Evolutionary conservation across 495 filamentous ascomycete genomes (phyloP), one percentile per base, ranked within the genome.

Genomic region (Xylaria longipes): DNA sequence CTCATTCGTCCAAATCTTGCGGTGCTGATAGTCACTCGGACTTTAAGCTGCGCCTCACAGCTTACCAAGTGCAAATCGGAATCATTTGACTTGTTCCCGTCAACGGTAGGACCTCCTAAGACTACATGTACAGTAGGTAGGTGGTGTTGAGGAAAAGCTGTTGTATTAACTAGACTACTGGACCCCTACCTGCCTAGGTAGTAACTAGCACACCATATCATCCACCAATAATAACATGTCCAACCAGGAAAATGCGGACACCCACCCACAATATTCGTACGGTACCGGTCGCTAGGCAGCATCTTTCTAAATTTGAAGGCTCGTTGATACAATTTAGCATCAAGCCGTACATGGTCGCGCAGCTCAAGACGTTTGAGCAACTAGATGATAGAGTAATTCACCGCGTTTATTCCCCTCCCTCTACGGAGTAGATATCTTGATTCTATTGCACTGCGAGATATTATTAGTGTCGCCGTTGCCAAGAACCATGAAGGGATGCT

Each of bases 1-100:
- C 39, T 46, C 37, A 64, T 64, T 64, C 39, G 61, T 45, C 60
- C 22, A 63, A 63, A 25, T 48, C 60, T 45, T 25, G 39, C 33
- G 5, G 8, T 64, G 61, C 61, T 48, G 61, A 64, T 64, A 41
- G 61, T 64, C 35, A 45, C 41, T 64, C 15, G 35, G 35, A 29
- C 41, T 48, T 25, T 31, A 33, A 46, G 61, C 39, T 20, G 12
- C 41, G 39, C 20, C 61, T 64, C 12, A 64, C 25, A 31, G 35
- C 41, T 33, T 31, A 46, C 61, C 31, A 46, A 33, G 27, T n/a
- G 22, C 41, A 29, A 41, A 62, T 27, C 60, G 9, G 17, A 41
- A 41, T 62, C 60, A 62, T 37, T 43, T 41, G 35, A 62, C 60
- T 25, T 15, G 41, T 29, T 27, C 43, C 22, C 25, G n/a, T 22